Evolutionary conservation across 768 basidiomycete species (phyloP).

Genomic region (Phanerochaete sordida): DNA sequence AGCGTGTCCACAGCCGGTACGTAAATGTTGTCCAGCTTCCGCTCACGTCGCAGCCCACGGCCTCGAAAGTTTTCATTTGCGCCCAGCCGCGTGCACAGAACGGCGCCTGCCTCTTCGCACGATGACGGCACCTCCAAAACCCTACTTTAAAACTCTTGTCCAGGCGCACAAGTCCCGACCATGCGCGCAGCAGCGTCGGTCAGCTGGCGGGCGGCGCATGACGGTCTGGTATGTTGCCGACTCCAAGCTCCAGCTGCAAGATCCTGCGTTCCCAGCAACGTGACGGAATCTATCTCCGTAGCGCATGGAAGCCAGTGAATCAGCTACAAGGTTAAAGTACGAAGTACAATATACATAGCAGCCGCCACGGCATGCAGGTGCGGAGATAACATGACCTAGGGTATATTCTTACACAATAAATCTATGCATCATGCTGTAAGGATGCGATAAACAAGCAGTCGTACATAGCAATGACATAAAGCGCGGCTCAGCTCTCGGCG

Average conservation of each 20-base stretch:
- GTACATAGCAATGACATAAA: neutral
- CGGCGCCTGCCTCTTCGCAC: too few species aligned
- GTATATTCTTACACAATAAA: neutral
- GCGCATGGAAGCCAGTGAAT: neutral
- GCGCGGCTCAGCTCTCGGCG: neutral
- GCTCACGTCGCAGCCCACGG: too few species aligned
- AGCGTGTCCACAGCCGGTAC: neutral
- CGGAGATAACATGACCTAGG: neutral
- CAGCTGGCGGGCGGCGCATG: neutral
- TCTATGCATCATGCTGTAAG: neutral
- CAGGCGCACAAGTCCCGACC: neutral
- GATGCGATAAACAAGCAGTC: neutral
- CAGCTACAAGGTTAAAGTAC: neutral
- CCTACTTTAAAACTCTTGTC: too few species aligned
- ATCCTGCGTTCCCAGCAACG: neutral
- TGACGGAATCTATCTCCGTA: neutral
- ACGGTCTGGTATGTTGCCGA: neutral
- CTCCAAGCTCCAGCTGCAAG: neutral
- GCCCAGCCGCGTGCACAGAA: too few species aligned
- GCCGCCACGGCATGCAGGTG: neutral
- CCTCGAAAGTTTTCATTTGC: too few species aligned
- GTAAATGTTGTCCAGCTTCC: neutral
- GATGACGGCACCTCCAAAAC: too few species aligned
- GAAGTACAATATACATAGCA: neutral
- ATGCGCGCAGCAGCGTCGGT: neutral